These are phyloP conservation scores for Solanum piurae DNA, from an alignment of 257 asterid species.

Conservation along the genomic window DNA sequence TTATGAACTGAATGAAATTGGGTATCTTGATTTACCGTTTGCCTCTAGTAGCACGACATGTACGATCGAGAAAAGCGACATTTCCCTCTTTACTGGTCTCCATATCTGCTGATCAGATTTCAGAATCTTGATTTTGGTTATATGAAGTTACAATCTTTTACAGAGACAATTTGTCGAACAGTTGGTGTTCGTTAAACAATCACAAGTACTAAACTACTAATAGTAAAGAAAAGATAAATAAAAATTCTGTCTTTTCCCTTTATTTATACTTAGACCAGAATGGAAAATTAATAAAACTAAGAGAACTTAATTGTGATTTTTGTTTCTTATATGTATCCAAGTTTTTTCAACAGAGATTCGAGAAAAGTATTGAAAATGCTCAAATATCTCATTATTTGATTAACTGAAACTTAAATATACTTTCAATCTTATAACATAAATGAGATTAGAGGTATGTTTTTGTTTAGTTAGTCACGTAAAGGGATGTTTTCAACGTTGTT, in stretches of 20 bases:
- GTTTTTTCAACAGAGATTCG: no score
- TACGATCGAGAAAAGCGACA: not conserved
- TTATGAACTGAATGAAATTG: not conserved
- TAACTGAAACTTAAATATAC: no score
- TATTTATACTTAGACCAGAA: not conserved
- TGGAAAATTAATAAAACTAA: not conserved
- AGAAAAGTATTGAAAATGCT: not conserved
- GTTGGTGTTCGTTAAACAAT: not conserved
- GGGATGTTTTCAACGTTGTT: rapidly evolving
- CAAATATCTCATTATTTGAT: rapidly evolving
- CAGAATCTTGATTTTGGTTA: not conserved
- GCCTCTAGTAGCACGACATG: constrained; percentile 22
- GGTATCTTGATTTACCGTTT: constrained; percentile 42
- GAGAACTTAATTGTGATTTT: not conserved
- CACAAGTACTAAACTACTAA: not conserved
- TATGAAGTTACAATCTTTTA: not conserved
- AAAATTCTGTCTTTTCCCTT: not conserved
- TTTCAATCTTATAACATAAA: rapidly evolving
- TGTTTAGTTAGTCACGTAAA: not conserved
- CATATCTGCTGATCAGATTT: not conserved
- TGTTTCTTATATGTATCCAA: not conserved
- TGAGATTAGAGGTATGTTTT: rapidly evolving
- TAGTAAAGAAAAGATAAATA: no score
- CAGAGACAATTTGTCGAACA: not conserved
- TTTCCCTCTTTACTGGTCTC: not conserved